Percentiles rank a stretch among this genome's conserved stretches.
Conservation (phyloP, 768 basidiomycete species). For the Tulasnella sp. region DNA sequence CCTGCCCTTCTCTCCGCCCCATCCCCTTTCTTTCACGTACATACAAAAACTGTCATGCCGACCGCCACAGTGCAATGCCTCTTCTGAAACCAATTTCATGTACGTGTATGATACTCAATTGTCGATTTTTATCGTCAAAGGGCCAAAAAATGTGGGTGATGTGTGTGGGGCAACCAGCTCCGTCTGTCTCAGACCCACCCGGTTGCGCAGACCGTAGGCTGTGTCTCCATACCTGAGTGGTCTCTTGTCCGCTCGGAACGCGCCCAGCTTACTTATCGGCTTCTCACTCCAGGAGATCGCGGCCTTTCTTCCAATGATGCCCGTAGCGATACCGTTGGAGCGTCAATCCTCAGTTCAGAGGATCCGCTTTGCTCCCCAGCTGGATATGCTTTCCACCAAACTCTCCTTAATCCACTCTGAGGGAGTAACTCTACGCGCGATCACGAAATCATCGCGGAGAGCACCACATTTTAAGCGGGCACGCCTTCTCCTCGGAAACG, state of each 20-base stretch:
- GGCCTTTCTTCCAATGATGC: neutral
- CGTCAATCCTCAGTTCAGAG: neutral
- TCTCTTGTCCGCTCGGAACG: conserved; percentile 1
- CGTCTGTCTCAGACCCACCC: neutral
- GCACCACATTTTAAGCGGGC: neutral
- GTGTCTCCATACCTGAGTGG: neutral
- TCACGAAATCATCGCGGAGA: neutral
- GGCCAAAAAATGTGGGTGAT: neutral
- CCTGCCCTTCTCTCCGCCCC: neutral
- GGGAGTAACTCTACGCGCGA: neutral
- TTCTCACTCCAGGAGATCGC: neutral
- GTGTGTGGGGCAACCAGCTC: neutral
- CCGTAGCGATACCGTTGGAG: neutral
- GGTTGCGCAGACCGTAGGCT: neutral
- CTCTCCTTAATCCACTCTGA: neutral
- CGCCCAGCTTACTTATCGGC: neutral
- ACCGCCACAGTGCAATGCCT: neutral
- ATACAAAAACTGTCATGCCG: neutral
- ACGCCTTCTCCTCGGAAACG: neutral
- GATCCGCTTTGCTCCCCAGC: neutral
- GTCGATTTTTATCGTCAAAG: neutral
- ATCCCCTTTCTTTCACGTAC: neutral
- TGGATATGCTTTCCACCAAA: neutral
- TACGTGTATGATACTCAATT: neutral
- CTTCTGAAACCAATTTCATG: neutral